Evolutionary conservation across 805 yeast genomes (phyloP).

Genomic region (Ogataea zsoltii): DNA sequence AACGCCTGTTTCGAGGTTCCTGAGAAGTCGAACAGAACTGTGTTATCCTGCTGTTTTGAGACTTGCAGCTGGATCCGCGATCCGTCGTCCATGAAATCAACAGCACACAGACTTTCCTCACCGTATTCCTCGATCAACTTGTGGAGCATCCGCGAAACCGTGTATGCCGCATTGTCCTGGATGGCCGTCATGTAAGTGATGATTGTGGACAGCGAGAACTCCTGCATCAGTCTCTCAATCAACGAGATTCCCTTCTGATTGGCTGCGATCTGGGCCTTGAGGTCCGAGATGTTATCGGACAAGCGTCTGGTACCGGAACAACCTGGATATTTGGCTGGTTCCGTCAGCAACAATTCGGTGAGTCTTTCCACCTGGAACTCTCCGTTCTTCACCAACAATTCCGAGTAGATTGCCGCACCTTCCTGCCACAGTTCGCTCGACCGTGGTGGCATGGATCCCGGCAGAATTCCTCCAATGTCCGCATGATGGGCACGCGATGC

Average conservation of each 20-base stretch:
- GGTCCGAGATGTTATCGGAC: slow-evolving; percentile 79
- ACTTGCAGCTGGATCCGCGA: slow-evolving; percentile 59
- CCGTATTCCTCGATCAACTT: slow-evolving; percentile 44
- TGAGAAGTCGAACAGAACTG: slow-evolving; percentile 76
- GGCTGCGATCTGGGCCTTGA: slow-evolving; percentile 87
- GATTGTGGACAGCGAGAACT: slow-evolving; percentile 61
- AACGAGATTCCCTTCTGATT: slow-evolving; percentile 81
- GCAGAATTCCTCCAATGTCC: slow-evolving; percentile 88
- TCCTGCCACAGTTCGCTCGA: slow-evolving; percentile 84
- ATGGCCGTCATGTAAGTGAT: slow-evolving; percentile 79
- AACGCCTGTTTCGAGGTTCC: slow-evolving; percentile 88
- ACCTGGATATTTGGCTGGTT: slow-evolving; percentile 81
- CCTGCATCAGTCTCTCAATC: slow-evolving; percentile 57
- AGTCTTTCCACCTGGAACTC: slow-evolving; percentile 74
- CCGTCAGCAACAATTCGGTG: slow-evolving; percentile 57
- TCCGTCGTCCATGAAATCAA: slow-evolving; percentile 82
- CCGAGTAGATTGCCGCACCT: slow-evolving; percentile 86
- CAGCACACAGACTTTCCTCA: slow-evolving; percentile 45
- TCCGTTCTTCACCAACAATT: slow-evolving; percentile 69
- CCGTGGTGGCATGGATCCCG: slow-evolving; percentile 95
- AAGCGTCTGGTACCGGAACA: slow-evolving; percentile 88
- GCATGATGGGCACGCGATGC: slow-evolving; percentile 97
- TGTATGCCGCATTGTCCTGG: slow-evolving; percentile 71
- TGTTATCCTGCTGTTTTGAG: slow-evolving; percentile 47
- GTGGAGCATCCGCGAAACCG: slow-evolving; percentile 60